phyloP scores from a whole-genome alignment of 1,284 basidiomycete genomes.

The Boletus semigastroideus region DNA sequence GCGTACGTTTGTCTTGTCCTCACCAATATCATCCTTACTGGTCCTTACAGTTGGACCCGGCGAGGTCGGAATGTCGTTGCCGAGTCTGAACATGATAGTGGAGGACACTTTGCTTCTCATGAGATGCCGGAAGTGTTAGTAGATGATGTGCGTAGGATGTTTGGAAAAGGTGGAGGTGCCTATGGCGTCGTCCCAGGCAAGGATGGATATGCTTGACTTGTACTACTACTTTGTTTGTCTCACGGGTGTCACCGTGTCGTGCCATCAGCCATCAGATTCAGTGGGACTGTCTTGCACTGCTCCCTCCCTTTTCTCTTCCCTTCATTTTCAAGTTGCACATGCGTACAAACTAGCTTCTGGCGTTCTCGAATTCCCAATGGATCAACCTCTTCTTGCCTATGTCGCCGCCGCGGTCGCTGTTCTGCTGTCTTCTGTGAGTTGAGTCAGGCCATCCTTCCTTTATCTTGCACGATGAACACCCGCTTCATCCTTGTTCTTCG shows the following conservation, averaged over 20 bases:
- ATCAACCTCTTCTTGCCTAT: conserved; percentile 23
- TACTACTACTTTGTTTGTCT: not conserved
- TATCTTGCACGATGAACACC: conserved; percentile 53
- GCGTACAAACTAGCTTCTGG: conserved; percentile 3
- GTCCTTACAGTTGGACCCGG: conserved; percentile 20
- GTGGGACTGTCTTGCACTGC: not conserved
- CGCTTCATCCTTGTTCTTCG: conserved; percentile 89
- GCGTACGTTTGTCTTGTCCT: conserved; percentile 31
- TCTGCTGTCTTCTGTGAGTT: conserved; percentile 33
- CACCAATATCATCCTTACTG: not conserved
- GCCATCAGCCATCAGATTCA: conserved; percentile 3
- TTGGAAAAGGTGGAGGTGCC: conserved; percentile 38
- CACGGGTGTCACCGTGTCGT: conserved; percentile 5
- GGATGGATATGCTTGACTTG: conserved; percentile 26
- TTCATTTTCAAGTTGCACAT: conserved; percentile 7
- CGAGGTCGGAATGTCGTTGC: conserved; percentile 14
- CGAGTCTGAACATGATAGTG: conserved; percentile 32
- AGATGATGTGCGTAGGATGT: conserved; percentile 40
- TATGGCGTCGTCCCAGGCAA: conserved; percentile 35
- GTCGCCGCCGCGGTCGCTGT: conserved; percentile 18
- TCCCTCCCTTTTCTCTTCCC: not conserved
- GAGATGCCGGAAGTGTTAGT: conserved; percentile 37
- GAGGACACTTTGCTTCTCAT: conserved; percentile 42
- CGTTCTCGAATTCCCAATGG: conserved; percentile 18
- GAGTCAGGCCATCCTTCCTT: conserved; percentile 19